Conservation (phyloP, 192 early-diverging fungal genomes). For the Backusella psychrophila region DNA sequence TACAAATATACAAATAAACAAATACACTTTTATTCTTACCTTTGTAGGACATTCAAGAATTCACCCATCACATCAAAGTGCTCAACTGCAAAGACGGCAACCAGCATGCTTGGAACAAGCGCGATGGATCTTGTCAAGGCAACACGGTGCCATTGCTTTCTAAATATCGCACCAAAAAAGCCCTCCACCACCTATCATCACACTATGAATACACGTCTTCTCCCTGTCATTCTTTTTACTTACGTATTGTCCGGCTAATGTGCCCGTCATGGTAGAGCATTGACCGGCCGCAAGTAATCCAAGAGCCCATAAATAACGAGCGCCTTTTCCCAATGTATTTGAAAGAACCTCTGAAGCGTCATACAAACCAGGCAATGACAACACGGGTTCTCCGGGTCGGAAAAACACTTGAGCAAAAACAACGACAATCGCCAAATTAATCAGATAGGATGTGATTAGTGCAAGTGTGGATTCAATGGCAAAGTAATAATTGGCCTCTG, state of each 20-base stretch:
- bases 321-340: slow-evolving; percentile 58
- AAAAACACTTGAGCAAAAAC: slow-evolving; percentile 60
- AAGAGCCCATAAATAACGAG: slow-evolving; percentile 76
- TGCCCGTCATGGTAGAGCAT: slow-evolving; percentile 85
- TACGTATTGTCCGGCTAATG: slow-evolving; percentile 87
- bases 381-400: slow-evolving; percentile 10
- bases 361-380: slow-evolving; percentile 52
- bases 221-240: neutral
- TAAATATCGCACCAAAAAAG: slow-evolving; percentile 64
- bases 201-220: neutral
- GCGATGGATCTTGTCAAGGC: slow-evolving; percentile 60
- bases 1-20: neutral
- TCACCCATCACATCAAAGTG: slow-evolving; percentile 66
- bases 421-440: slow-evolving; percentile 67
- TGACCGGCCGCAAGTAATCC: slow-evolving; percentile 82
- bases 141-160: slow-evolving; percentile 62
- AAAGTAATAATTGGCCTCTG: slow-evolving; percentile 70
- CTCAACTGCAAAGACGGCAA: slow-evolving; percentile 54
- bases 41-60: slow-evolving; percentile 67
- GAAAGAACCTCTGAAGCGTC: slow-evolving; percentile 60
- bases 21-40: slow-evolving; percentile 17
- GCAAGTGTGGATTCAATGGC: slow-evolving; percentile 61
- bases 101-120: slow-evolving; percentile 64
- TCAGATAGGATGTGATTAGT: slow-evolving; percentile 60
- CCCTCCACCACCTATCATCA: slow-evolving; percentile 63